These are phyloP conservation scores for Trichoderma gracile DNA, from an alignment of 2,329 filamentous ascomycete genomes.

Conservation along the genomic window DNA sequence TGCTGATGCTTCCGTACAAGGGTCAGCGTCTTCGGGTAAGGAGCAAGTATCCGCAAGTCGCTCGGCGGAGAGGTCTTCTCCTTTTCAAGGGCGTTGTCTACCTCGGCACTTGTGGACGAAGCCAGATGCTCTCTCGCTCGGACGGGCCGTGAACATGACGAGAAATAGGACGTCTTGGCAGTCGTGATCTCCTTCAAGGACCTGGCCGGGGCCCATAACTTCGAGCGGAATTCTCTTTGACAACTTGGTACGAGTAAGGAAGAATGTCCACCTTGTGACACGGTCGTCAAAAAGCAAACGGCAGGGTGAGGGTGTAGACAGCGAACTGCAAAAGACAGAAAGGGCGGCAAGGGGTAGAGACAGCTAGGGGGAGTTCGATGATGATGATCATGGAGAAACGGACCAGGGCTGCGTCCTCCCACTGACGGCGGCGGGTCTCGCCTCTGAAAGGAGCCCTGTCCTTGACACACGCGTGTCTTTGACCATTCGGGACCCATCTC, in stretches of 20 bases:
- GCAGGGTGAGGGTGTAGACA: background rate
- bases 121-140: background rate
- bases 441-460: conserved; percentile 7
- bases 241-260: background rate
- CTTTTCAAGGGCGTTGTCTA: background rate
- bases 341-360: background rate
- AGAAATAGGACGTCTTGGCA: conserved; percentile 15
- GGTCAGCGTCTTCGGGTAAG: background rate
- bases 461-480: conserved; percentile 18
- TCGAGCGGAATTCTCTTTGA: conserved; percentile 18
- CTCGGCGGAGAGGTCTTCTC: background rate
- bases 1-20: background rate
- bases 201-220: conserved; percentile 10
- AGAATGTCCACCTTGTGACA: background rate
- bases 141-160: background rate
- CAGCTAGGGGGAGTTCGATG: conserved; percentile 3
- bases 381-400: conserved; percentile 23
- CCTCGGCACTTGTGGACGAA: conserved; percentile 1
- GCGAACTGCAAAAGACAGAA: background rate
- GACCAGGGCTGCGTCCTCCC: conserved; percentile 5
- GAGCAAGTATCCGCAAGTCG: background rate
- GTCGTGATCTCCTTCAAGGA: conserved; percentile 22
- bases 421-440: conserved; percentile 11
- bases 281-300: background rate
- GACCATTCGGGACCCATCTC: conserved; percentile 21